Base-by-base conservation (phyloP, 2,329 filamentous ascomycete genomes). In the Zarea fungicola region DNA sequence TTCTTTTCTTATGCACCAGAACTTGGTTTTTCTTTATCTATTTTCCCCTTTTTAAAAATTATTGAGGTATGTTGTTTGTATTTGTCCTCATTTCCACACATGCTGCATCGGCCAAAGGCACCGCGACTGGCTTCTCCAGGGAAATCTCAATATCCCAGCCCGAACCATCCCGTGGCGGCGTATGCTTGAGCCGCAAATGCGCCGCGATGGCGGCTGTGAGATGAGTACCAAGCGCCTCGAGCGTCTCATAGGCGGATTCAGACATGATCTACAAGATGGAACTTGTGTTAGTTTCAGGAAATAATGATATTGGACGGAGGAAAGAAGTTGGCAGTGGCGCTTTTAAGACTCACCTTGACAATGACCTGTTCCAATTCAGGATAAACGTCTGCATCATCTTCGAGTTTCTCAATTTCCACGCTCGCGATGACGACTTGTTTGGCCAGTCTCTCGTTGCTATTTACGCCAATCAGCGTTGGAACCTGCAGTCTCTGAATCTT, bases 101-200 rank as follows among this genome's bases (percentile, higher is more conserved):
- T 0, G 86, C 84, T 10, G 81, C 83, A 55, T 89, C 85, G 2
- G 87, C 87, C 57, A 85, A 79, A 0, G 81, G 77, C 18, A 90
- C 83, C 0, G 87, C 87, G 11, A 84, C 81, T 3, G 87, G 87
- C 68, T 90, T 90, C 65, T 83, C 81, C 44, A 90, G 68, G 21
- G 71, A 70, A 31, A 90, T 73, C 52, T 73, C 76, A 43, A 90
- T 68, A 50, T 72, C 72, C 66, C 77, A 76, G 13, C 69, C 68
- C 18, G 55, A 41, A 13, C 48, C 52, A 18, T 58, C 55, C 2
- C n/a, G 21, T 6, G 41, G 55, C 23, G 23, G 42, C 21, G 14
- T 16, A 25, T 53, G 45, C 32, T 43, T 51, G n/a, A 39, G 57
- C 52, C 59, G 59, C 53, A 79, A 68, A 25, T 73, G 68, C 21